These are phyloP conservation scores for Aspergillus versicolor DNA, from an alignment of 2,329 filamentous ascomycete species.

Conservation along the genomic window DNA sequence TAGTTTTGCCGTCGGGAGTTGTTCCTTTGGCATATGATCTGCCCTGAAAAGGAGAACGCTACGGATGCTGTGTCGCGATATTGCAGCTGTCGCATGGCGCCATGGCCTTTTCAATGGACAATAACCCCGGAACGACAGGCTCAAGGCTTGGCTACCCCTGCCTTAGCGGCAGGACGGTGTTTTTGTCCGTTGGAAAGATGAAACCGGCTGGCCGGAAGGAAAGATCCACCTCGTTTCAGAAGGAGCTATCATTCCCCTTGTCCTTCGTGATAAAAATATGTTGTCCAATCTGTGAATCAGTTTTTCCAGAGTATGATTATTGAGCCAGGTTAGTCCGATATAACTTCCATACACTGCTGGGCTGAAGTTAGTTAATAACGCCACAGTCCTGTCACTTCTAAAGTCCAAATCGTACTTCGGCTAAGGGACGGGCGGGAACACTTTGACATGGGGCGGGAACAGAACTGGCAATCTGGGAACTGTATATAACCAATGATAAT, in stretches of 20 bases:
- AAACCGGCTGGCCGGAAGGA: slow-evolving; percentile 22
- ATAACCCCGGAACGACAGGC: neutral
- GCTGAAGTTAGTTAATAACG: neutral
- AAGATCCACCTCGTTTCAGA: slow-evolving; percentile 12
- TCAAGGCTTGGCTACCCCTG: slow-evolving; percentile 14
- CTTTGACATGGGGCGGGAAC: slow-evolving; percentile 4
- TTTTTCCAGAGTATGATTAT: neutral
- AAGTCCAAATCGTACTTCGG: neutral
- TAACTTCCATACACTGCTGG: no score
- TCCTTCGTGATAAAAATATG: neutral
- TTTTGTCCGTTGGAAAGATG: slow-evolving; percentile 16
- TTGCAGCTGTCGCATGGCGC: no score
- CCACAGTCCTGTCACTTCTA: neutral
- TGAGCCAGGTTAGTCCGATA: neutral
- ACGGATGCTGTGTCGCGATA: neutral
- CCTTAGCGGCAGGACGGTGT: slow-evolving; percentile 17
- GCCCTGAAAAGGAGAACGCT: neutral
- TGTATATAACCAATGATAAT: neutral
- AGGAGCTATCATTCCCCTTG: neutral
- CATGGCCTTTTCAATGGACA: neutral
- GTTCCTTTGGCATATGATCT: slow-evolving; percentile 1
- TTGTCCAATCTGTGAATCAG: neutral
- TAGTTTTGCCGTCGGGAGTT: neutral
- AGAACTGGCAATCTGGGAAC: neutral
- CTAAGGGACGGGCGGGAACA: neutral